Evolutionary conservation across 129 eudicot genomes (phyloP), one percentile per base, ranked within the genome.

Genomic region (Tanacetum coccineum): DNA sequence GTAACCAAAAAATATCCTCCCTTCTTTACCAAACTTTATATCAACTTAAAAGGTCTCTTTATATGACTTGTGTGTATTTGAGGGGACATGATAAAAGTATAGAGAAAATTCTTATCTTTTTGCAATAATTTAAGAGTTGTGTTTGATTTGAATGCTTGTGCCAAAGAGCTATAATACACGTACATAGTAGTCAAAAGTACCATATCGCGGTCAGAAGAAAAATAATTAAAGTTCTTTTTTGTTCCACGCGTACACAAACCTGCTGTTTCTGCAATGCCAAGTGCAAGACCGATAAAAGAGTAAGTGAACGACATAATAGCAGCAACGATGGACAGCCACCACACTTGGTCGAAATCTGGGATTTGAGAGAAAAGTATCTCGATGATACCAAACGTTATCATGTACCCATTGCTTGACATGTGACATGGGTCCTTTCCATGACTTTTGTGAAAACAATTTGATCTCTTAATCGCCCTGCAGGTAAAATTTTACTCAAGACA

Each of bases 281-380:
- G 87, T 3, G 76, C 76, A 15, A 85, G 85, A 40, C 92, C 96
- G 18, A 83, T 68, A 28, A 70, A 67, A 48, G 92, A 85, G 73
- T 88, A 88, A 6, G 96, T 83, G 77, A 88, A 88, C 5, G 92
- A 88, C 96, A 88, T 88, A 19, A 88, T 45, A 26, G 96, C 92
- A 2, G 89, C 92, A 39, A 88, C 83, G n/a, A 85, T 83, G 26
- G 96, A 85, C 39, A 85, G 92, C 96, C 96, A 88, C 89, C 81
- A 80, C 9, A 85, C 74, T 66, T 88, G 87, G 58, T 82, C 85
- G 55, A 88, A 88, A 77, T 88, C 89, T 0, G 92, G 96, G 51
- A 88, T 85, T 17, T 88, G 96, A 19, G 92, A 85, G 32, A 85
- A 83, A 0, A 88, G n/a, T 17, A 88, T 47, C 60, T 88, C 80